Conservation (phyloP, 306 rosid genomes). For the Morella rubra region DNA sequence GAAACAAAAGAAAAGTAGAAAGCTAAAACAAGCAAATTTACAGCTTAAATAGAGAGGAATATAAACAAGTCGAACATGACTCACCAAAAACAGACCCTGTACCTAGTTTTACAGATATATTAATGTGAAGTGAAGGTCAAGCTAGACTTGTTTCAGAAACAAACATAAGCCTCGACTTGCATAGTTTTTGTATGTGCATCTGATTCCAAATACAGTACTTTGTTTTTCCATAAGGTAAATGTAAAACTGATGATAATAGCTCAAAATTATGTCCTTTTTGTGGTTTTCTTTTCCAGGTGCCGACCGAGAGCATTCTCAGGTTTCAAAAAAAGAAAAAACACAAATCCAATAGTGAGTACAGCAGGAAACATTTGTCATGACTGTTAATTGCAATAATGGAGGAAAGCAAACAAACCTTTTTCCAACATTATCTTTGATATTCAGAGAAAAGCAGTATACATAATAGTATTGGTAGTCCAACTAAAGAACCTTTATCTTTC, state of each 20-base stretch:
- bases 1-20: not conserved
- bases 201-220: slow-evolving; percentile 12
- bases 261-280: not conserved
- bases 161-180: not conserved
- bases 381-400: not conserved
- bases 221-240: not conserved
- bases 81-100: slow-evolving; percentile 21
- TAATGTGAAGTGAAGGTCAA: slow-evolving; percentile 22
- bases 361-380: not conserved
- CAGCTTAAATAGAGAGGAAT: slow-evolving; percentile 1
- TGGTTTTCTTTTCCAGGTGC: too few relatives aligned
- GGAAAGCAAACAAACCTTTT: not conserved
- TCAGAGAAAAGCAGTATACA: not conserved
- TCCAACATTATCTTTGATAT: not conserved
- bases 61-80: not conserved
- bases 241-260: not conserved
- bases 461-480: not conserved
- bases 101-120: slow-evolving; percentile 21
- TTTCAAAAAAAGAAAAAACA: not conserved
- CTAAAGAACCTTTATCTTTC: not conserved
- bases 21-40: slow-evolving; percentile 13
- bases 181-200: not conserved
- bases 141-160: slow-evolving; percentile 13
- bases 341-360: not conserved
- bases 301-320: too few relatives aligned